Percentiles rank a stretch among this genome's conserved stretches.
These are phyloP conservation scores for Moesziomyces sp. DNA, from an alignment of 1,284 basidiomycete species.

Conservation along the genomic window DNA sequence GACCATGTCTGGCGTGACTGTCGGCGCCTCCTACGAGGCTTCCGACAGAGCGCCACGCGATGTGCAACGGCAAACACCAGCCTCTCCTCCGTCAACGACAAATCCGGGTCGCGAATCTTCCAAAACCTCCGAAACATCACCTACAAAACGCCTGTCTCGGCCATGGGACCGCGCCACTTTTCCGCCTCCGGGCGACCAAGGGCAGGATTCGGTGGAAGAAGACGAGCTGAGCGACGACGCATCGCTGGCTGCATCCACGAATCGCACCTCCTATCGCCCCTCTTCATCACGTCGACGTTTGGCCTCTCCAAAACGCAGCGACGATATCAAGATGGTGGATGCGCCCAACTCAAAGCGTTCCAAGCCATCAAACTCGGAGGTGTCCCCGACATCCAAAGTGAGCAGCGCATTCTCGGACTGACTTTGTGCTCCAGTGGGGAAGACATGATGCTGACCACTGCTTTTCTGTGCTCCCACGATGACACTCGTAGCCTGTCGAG, in stretches of 20 bases:
- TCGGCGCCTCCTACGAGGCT: conserved; percentile 11
- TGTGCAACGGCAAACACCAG: neutral
- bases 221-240: conserved; percentile 35
- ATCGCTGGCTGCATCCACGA: neutral
- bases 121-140: neutral
- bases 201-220: conserved; percentile 23
- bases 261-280: conserved; percentile 1
- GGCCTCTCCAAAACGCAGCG: conserved; percentile 14
- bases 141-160: conserved; percentile 9
- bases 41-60: conserved; percentile 12
- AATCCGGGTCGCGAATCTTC: neutral
- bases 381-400: conserved; percentile 11
- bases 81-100: conserved; percentile 1
- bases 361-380: conserved; percentile 2
- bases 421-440: neutral
- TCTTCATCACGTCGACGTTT: neutral
- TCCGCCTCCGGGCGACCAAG: neutral
- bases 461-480: too few species aligned
- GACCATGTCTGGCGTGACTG: conserved; percentile 16
- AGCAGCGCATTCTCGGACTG: neutral
- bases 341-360: conserved; percentile 19
- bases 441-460: too few species aligned
- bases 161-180: conserved; percentile 12
- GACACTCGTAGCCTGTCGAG: too few species aligned
- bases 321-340: neutral